Base-by-base conservation (phyloP, 1,284 basidiomycete species). In the Phylloboletellus chloephorus region DNA sequence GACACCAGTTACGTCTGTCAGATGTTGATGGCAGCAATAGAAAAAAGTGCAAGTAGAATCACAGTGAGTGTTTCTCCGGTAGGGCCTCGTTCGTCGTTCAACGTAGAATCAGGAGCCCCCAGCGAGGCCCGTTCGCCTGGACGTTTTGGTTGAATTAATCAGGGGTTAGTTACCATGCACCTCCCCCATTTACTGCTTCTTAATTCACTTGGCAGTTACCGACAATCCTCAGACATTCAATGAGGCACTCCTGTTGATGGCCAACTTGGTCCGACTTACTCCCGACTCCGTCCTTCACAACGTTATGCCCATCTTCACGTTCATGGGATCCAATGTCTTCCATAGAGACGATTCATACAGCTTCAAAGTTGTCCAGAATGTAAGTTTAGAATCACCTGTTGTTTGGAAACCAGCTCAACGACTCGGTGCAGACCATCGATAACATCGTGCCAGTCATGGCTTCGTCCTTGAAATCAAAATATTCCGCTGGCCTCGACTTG, bases 241-340 rank as follows among this genome's bases (percentile, higher is more conserved):
- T 52, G 88, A 95, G 59, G 91, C 93, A 0, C 70, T 98, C 3
- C 71, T 97, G n/a, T 73, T 98, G 20, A 84, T 97, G 62, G 83
- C 92, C 3, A 84, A 76, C 48, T 68, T 98, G 37, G 88, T 92
- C 2, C 76, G 81, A 22, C 70, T 98, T 31, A 82, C 86, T 0
- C 93, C 94, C 0, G 91, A 95, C 45, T 85, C 89, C 7, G 90
- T 96, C 11, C 72, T 98, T 21, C 91, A 91, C 61, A 93, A 96
- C 55, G 78, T 97, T 46, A 98, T 98, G 92, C 94, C 96, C 5
- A 86, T 99, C 43, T 98, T 99, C 68, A 98, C 95, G 0, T 98
- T 98, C 68, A 97, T 98, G 85, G 95, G 96, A 20, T 88, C 91
- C 7, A 92, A 92, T 46, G 84, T 98, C 16, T 86, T 98, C 67